Evolutionary conservation across 495 filamentous ascomycete species (phyloP), one percentile per base, ranked within the genome.

Genomic region (Podospora australis): DNA sequence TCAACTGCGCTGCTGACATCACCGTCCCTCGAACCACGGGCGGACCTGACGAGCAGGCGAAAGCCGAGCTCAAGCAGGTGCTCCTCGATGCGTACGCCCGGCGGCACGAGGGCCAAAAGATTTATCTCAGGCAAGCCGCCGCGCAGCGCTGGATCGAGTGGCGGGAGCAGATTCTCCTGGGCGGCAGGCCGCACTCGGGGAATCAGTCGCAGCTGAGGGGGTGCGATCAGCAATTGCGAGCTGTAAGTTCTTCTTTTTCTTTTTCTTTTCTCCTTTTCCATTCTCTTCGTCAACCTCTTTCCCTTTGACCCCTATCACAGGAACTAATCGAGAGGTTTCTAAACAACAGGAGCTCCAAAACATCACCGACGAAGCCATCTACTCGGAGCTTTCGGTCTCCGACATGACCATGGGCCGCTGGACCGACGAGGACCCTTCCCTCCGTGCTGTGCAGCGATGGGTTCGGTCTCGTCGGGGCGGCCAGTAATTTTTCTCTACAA

Each of bases 71-170:
- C 53, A 80, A 80, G 68, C 78, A 86, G 87, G 79, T 94, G 45
- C 79, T 88, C 38, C 72, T 86, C 38, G 90, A 96, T 53, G 82
- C 86, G 32, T 82, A 78, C 56, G 75, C 85, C 14, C 81, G 90
- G 44, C 79, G 90, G 42, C 89, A 94, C 72, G 83, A 87, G 65
- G 87, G 78, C 28, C 88, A 92, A 63, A 87, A 84, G 64, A 88
- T 90, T 50, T 90, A 90, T 56, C 77, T 91, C 14, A 82, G 84
- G 22, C 84, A 86, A 32, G 79, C 78, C 4, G 87, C 88, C 11
- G 87, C 82, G 16, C 79, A 81, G 56, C 77, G 87, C 62, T 96
- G 90, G 90, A 69, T 86, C 54, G 83, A 87, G 53, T 78, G 82
- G 56, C 78, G 89, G 30, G 74, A 82, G 16, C 70, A 71, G 28